Evolutionary conservation across 495 filamentous ascomycete genomes (phyloP), one percentile per base, ranked within the genome.

Genomic region (Tuber indicum): DNA sequence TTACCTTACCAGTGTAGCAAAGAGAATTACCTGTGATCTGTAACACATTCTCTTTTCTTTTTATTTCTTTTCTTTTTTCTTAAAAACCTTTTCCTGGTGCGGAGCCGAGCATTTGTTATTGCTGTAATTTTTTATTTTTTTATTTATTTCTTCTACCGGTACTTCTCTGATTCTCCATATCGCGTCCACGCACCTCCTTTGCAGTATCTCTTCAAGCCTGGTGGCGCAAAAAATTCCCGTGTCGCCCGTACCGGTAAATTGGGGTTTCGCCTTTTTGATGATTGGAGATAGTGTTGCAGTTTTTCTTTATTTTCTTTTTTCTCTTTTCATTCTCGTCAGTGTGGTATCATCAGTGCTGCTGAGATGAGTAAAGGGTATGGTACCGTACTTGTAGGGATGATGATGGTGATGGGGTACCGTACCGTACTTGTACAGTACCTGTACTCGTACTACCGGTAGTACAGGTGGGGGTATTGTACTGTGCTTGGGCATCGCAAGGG

Each of bases 11-110:
- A 17, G 58, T 66, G 26, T 6, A 36, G 58, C 12, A 8, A 66
- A 36, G 58, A 66, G 32, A 32, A 66, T 66, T n/a, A 26, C 52
- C 14, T 62, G 58, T 32, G 26, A 66, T 66, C 58, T 66, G 58
- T 66, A 66, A 36, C 26, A 36, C 58, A 16, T 17, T 36, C 10
- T 77, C 70, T 69, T 72, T 10, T 46, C 71, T 43, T 21, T 36
- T 32, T 62, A 3, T 12, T 45, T n/a, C 26, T 49, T 47, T 72
- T 36, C 39, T 71, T 66, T 77, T 77, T 70, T 78, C 45, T 72
- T 46, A 49, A 71, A 62, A 62, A 41, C 72, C 52, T 14, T 45
- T 71, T 71, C 70, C 17, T 32, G 58, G 14, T 36, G 26, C 6
- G 58, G 58, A 36, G 58, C 58, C 26, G 32, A 66, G 58, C 58